Percentiles rank a stretch among this genome's conserved stretches.
Conservation (phyloP, 208 protist genomes). For the Trypanosoma brucei region DNA sequence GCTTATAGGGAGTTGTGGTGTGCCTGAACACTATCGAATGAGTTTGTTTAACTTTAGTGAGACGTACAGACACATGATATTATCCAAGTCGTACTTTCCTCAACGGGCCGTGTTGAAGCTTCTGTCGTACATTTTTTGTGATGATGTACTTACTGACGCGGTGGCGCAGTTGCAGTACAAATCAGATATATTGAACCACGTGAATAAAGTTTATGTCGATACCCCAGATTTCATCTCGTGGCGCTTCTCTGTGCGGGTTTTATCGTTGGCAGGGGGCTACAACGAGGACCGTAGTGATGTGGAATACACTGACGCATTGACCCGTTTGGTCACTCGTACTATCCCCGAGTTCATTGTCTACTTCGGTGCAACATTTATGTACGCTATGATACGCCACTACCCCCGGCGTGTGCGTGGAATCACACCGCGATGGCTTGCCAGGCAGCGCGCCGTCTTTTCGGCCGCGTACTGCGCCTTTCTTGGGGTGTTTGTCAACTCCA, state of each 20-base stretch:
- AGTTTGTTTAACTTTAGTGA: constrained; percentile 87
- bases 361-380: constrained; percentile 67
- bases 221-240: constrained; percentile 86
- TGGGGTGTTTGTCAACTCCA: constrained; percentile 61
- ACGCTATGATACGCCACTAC: constrained; percentile 80
- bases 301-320: constrained; percentile 79
- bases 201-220: constrained; percentile 82
- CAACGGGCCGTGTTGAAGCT: constrained; percentile 75
- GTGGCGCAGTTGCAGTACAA: constrained; percentile 89
- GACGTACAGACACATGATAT: constrained; percentile 86
- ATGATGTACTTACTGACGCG: constrained; percentile 76
- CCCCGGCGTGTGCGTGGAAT: constrained; percentile 70
- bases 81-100: constrained; percentile 80
- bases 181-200: constrained; percentile 83
- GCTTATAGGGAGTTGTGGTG: constrained; percentile 76
- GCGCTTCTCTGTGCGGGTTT: constrained; percentile 86
- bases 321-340: constrained; percentile 49
- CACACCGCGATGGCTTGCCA: constrained; percentile 71
- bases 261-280: constrained; percentile 81
- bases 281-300: constrained; percentile 84
- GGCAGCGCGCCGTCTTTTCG: constrained; percentile 77
- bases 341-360: constrained; percentile 84
- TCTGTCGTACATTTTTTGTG: constrained; percentile 85
- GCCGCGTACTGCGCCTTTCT: constrained; percentile 58
- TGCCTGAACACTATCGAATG: constrained; percentile 79